Percentiles rank a stretch among this genome's conserved stretches.
Conservation (phyloP, 371 early-diverging fungal genomes). For the Rhizomucor pusillus region DNA sequence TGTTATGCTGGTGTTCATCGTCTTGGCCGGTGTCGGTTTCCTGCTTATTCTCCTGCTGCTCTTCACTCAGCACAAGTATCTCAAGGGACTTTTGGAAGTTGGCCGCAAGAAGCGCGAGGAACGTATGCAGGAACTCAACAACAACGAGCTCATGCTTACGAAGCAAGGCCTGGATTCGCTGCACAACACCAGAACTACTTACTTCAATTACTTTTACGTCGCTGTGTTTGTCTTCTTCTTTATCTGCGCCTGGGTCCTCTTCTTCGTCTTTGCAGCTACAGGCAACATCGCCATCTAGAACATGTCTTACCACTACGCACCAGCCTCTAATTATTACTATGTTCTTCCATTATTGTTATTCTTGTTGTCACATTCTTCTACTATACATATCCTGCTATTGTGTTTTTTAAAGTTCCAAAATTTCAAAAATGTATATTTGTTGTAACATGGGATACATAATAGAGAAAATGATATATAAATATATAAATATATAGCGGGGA, state of each 20-base stretch:
- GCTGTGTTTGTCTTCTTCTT: constrained; percentile 23
- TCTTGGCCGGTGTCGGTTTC: constrained; percentile 33
- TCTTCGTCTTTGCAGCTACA: constrained; percentile 41
- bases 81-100: constrained; percentile 31
- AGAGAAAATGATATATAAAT: too few species aligned
- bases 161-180: constrained; percentile 38
- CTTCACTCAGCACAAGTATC: constrained; percentile 27
- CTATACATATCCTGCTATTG: too few species aligned
- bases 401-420: too few species aligned
- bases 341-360: too few species aligned
- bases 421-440: too few species aligned
- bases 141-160: constrained; percentile 30
- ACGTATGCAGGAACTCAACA: constrained; percentile 42
- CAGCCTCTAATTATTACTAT: too few species aligned
- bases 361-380: too few species aligned
- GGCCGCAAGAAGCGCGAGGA: constrained; percentile 26
- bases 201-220: constrained; percentile 23
- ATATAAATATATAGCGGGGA: too few species aligned
- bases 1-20: constrained; percentile 40
- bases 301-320: too few species aligned
- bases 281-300: constrained; percentile 15
- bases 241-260: constrained; percentile 42
- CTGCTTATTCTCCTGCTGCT: constrained; percentile 26
- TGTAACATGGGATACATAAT: too few species aligned
- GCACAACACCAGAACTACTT: constrained; percentile 12